phyloP scores from a whole-genome alignment of 2,329 filamentous ascomycete species.

The Thermothelomyces thermophilus region DNA sequence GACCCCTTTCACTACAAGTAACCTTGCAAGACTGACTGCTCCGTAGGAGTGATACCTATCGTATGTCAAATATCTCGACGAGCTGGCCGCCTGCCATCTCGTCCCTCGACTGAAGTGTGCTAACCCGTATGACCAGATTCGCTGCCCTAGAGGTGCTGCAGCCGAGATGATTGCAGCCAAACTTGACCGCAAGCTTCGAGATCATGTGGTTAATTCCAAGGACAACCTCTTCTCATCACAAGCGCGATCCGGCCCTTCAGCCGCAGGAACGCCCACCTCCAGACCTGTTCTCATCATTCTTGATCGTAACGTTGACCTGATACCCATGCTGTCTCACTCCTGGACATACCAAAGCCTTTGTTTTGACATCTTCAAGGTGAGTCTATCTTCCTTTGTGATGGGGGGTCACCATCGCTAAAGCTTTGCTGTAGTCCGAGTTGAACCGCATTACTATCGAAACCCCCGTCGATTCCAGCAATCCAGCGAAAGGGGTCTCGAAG shows the following conservation, averaged over 20 bases:
- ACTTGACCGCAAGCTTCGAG: conserved; percentile 88
- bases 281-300: conserved; percentile 88
- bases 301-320: conserved; percentile 90
- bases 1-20: not conserved
- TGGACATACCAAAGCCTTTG: conserved; percentile 76
- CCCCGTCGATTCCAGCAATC: conserved; percentile 69
- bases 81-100: not conserved
- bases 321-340: conserved; percentile 98
- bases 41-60: conserved; percentile 79
- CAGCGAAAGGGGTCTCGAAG: conserved; percentile 68
- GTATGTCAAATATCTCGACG: conserved; percentile 44
- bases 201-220: conserved; percentile 95
- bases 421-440: conserved; percentile 60
- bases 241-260: conserved; percentile 47
- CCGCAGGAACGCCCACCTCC: conserved; percentile 59
- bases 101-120: not conserved
- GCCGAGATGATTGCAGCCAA: conserved; percentile 93
- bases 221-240: conserved; percentile 81
- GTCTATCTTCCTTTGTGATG: conserved; percentile 21
- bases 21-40: not conserved
- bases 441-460: conserved; percentile 93
- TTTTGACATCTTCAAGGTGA: conserved; percentile 47
- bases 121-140: conserved; percentile 18
- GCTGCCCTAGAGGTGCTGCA: conserved; percentile 85
- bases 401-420: conserved; percentile 48